Conservation (phyloP, 2,329 filamentous ascomycete species). For the Alternaria arbusti region DNA sequence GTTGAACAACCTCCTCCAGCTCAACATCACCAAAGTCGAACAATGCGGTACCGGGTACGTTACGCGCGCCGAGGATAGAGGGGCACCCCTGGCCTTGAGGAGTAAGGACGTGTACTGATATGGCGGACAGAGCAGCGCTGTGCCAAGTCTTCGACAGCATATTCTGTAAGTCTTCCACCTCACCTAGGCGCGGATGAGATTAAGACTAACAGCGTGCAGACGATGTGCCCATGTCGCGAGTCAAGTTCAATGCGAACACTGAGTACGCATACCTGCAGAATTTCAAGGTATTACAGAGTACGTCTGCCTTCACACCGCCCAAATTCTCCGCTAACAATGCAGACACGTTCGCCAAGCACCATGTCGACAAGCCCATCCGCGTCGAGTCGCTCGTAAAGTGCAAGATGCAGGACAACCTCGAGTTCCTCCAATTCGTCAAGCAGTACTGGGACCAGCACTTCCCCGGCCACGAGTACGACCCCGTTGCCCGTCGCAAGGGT, state of each 20-base stretch:
- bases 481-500: slow-evolving; percentile 82
- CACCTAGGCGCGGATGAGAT: neutral
- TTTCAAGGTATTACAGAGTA: slow-evolving; percentile 97
- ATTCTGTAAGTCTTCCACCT: slow-evolving; percentile 65
- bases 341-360: slow-evolving; percentile 86
- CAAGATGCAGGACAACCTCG: slow-evolving; percentile 99
- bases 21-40: slow-evolving; percentile 98
- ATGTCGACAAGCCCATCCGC: slow-evolving; percentile 86
- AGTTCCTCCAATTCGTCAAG: slow-evolving; percentile 98
- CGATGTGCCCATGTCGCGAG: slow-evolving; percentile 91
- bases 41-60: slow-evolving; percentile 96
- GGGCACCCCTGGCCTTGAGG: slow-evolving; percentile 8
- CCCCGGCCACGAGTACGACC: slow-evolving; percentile 96
- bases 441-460: slow-evolving; percentile 98
- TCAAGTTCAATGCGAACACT: slow-evolving; percentile 97
- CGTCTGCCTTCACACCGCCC: slow-evolving; percentile 43
- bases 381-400: slow-evolving; percentile 92
- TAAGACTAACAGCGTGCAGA: slow-evolving; percentile 50
- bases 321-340: slow-evolving; percentile 9
- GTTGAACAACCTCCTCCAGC: slow-evolving; percentile 96
- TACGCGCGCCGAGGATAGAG: slow-evolving; percentile 16
- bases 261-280: slow-evolving; percentile 99
- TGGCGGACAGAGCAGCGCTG: slow-evolving; percentile 74
- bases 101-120: slow-evolving; percentile 25
- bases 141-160: slow-evolving; percentile 99